A percentile compares a stretch with the other conserved stretches of the same genome.
Conservation (phyloP, 192 early-diverging fungal genomes). For the Gaertneriomyces semiglobifer region DNA sequence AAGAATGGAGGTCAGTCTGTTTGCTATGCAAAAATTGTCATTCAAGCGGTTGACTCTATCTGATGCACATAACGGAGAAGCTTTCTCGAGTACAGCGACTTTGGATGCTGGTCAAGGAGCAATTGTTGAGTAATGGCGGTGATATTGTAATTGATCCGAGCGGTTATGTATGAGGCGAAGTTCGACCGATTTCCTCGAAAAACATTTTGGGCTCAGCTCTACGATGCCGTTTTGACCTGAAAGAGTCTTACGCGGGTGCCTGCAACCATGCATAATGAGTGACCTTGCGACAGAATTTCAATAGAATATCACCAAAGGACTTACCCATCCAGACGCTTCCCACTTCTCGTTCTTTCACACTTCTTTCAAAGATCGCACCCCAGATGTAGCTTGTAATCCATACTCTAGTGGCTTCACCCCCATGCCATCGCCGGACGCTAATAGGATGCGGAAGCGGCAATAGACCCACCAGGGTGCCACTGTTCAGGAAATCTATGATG, state of each 20-base stretch:
- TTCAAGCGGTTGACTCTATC: neutral
- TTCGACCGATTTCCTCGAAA: neutral
- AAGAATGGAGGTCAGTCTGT: too few species aligned
- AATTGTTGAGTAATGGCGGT: neutral
- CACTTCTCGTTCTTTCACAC: neutral
- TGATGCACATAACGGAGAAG: neutral
- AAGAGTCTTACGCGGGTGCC: conserved; percentile 27
- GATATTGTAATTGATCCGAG: neutral
- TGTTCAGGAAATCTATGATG: conserved; percentile 52
- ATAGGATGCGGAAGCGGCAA: conserved; percentile 50
- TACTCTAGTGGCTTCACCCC: conserved; percentile 32
- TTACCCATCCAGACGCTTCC: neutral
- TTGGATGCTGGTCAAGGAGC: neutral
- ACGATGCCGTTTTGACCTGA: conserved; percentile 36
- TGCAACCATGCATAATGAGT: conserved; percentile 36
- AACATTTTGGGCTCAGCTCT: conserved; percentile 43
- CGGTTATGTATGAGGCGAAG: neutral
- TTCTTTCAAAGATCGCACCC: conserved; percentile 16
- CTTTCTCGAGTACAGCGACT: neutral
- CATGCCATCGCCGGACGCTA: conserved; percentile 37
- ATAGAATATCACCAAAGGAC: neutral
- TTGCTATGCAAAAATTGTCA: neutral
- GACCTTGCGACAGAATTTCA: conserved; percentile 30
- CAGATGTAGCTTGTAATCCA: conserved; percentile 53
- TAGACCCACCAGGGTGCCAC: conserved; percentile 48